Base-by-base conservation (phyloP, 139 green algal species). In the Chlorella sp. region DNA sequence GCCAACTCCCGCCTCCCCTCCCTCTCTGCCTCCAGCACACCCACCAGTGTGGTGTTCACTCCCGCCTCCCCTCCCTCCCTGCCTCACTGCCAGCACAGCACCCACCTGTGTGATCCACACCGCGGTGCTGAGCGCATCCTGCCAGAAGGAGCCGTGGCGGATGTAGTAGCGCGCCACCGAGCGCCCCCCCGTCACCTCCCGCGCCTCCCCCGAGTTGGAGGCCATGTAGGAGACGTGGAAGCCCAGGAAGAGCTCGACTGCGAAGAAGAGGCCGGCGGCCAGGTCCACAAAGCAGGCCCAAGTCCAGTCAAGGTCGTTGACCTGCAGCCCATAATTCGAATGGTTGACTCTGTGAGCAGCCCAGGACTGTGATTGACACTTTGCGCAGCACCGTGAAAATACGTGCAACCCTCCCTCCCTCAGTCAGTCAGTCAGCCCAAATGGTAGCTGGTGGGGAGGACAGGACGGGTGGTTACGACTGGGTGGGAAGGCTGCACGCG, bases 81-180 rank as follows among this genome's bases (percentile, higher is more conserved):
- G 64, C 22, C 22, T 68, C 60, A 18, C 60, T 18, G 64, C 64
- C 21, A 9, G 21, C 64, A 9, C 64, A 21, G 3, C n/a, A 83
- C 39, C 28, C 85, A 89, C 85, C 86, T 89, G 86, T 1, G 73
- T 83, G 18, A 89, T 30, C 86, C 86, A 89, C 22, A 89, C 37
- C 11, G 53, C 73, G 26, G 86, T 89, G 73, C 32, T 61, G 12
- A 89, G 26, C 32, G 68, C 30, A 53, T 89, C 86, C 76, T 89
- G 86, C 73, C 37, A 60, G 53, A 89, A 89, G 53, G 48, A 77
- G 73, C 86, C 86, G 24, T 89, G 34, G 19, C 53, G 34, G 26
- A 89, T 19, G 34, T 89, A 89, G 73, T 89, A 89, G 22, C 36
- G 73, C n/a, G 73, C 86, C n/a, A 89, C 48, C 0, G n/a, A 12